Evolutionary conservation across 345 rosid species (phyloP).

Genomic region (Eutrema japonicum): DNA sequence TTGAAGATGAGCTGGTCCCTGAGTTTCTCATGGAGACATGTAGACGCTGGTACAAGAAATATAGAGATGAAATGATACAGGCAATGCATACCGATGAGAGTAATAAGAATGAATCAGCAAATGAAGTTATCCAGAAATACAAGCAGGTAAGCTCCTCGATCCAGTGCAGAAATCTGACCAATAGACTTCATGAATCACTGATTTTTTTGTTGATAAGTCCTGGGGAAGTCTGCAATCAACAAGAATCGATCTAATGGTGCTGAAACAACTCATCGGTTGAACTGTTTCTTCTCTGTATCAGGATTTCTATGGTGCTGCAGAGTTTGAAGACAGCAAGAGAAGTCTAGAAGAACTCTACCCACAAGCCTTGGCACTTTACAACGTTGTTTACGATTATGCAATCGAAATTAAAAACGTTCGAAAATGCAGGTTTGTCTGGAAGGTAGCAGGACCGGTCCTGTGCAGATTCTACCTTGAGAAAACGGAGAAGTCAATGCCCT

Average conservation of each 20-base stretch:
- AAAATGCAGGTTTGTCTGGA: slow-evolving; percentile 65
- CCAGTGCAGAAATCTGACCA: background rate
- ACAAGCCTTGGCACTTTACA: slow-evolving; percentile 61
- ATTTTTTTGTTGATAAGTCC: background rate
- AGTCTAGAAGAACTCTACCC: slow-evolving; percentile 47
- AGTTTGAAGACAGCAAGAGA: slow-evolving; percentile 51
- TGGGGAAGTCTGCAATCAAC: background rate
- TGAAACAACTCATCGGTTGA: background rate
- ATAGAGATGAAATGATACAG: slow-evolving; percentile 53
- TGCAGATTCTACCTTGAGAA: slow-evolving; percentile 42
- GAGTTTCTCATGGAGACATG: slow-evolving; percentile 41
- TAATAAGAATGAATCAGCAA: slow-evolving; percentile 29
- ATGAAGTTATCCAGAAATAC: slow-evolving; percentile 48
- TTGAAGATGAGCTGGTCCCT: slow-evolving; percentile 39
- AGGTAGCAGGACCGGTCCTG: slow-evolving; percentile 65
- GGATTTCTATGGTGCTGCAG: slow-evolving; percentile 59
- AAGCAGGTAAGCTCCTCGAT: slow-evolving; percentile 56
- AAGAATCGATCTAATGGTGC: background rate
- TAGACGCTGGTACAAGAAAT: slow-evolving; percentile 40
- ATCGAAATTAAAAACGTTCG: background rate
- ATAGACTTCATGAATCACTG: background rate
- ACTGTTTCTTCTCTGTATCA: slow-evolving; percentile 28
- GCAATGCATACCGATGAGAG: slow-evolving; percentile 33
- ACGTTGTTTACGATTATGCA: slow-evolving; percentile 53
- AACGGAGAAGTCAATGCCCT: slow-evolving; percentile 33